Evolutionary conservation across 192 early-diverging fungal species (phyloP).

Genomic region (Podila epicladia): DNA sequence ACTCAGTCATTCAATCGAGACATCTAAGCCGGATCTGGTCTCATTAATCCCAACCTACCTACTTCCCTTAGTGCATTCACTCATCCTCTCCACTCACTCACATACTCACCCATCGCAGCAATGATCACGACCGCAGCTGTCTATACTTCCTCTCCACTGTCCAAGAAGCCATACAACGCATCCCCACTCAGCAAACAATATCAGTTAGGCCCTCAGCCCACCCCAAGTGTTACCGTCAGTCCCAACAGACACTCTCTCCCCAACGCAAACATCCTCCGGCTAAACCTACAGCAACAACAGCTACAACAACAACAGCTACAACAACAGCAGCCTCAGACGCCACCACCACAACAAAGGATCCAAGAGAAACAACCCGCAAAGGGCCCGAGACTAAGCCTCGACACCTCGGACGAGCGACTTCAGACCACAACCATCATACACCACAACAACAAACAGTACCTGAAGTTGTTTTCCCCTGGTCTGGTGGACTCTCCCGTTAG

Average conservation of each 20-base stretch:
- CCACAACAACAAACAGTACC: slow-evolving; percentile 36
- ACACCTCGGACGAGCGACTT: slow-evolving; percentile 40
- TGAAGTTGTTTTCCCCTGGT: slow-evolving; percentile 35
- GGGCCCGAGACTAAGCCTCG: slow-evolving; percentile 32
- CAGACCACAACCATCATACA: slow-evolving; percentile 23
- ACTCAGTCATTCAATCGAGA: too few species aligned
- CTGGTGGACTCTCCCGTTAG: slow-evolving; percentile 47
- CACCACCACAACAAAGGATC: slow-evolving; percentile 2
- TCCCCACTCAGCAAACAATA: not conserved
- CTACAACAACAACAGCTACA: slow-evolving; percentile 2
- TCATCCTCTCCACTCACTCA: not conserved
- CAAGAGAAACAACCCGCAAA: slow-evolving; percentile 11
- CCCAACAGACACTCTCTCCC: slow-evolving; percentile 40
- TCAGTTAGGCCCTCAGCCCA: not conserved
- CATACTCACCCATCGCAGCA: not conserved
- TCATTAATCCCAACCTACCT: too few species aligned
- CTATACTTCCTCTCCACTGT: not conserved
- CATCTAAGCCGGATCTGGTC: too few species aligned
- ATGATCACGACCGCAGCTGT: not conserved
- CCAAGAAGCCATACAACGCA: not conserved
- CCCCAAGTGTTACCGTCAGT: not conserved
- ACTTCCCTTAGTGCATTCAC: too few species aligned
- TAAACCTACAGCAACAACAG: slow-evolving; percentile 1
- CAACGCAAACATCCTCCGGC: slow-evolving; percentile 18
- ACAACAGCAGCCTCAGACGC: not conserved